Conservation (phyloP, 306 rosid species). For the Glycyrrhiza uralensis region DNA sequence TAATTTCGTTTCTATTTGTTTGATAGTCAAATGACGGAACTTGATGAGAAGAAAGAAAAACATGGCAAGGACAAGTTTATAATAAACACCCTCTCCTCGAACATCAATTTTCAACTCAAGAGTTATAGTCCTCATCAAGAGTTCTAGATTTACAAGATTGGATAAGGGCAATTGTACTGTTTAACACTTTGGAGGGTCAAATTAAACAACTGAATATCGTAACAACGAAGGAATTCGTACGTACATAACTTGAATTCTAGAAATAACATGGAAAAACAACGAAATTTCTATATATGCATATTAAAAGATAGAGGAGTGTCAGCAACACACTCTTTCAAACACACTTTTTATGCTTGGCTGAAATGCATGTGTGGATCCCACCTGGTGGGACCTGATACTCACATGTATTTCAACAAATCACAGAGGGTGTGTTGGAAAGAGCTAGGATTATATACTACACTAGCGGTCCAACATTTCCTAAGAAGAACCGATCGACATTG, state of each 20-base stretch:
- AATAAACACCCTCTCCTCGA: background rate
- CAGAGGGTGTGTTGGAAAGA: too few species aligned
- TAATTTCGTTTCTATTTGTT: background rate
- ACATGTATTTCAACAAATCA: too few species aligned
- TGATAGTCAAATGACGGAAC: background rate
- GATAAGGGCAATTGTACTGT: too few species aligned
- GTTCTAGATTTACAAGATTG: background rate
- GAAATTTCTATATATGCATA: background rate
- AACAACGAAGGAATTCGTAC: constrained; percentile 21
- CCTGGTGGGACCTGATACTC: too few species aligned
- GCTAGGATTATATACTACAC: too few species aligned
- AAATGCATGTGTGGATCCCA: too few species aligned
- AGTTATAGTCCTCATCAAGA: background rate
- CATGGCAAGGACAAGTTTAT: background rate
- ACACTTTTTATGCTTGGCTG: too few species aligned
- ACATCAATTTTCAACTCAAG: background rate
- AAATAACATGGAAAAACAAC: background rate
- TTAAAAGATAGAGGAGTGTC: background rate
- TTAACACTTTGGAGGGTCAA: constrained; percentile 15
- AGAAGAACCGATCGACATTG: background rate
- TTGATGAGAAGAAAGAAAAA: background rate
- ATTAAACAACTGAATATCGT: constrained; percentile 1
- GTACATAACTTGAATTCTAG: constrained; percentile 13
- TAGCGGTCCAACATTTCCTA: background rate
- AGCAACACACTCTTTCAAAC: too few species aligned